phyloP scores from a whole-genome alignment of 2,329 filamentous ascomycete species.

The Hymenoscyphus repandus region DNA sequence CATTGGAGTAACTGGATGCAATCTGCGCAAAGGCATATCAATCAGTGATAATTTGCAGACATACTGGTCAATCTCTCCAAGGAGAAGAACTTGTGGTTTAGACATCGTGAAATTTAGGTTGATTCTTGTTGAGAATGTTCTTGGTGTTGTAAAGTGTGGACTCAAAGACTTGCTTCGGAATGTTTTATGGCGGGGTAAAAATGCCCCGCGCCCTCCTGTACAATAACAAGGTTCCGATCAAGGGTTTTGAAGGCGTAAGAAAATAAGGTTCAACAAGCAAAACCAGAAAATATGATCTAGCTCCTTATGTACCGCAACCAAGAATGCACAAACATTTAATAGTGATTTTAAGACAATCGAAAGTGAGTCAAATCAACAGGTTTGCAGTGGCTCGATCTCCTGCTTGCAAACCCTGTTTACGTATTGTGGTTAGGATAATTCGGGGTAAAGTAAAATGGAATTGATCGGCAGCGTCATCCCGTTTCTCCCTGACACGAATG shows the following conservation, averaged over 20 bases:
- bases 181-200: not conserved
- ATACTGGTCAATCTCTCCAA: constrained; percentile 61
- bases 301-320: too few species aligned
- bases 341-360: too few species aligned
- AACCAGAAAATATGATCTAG: too few species aligned
- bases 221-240: not conserved
- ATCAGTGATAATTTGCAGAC: constrained; percentile 29
- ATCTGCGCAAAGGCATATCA: not conserved
- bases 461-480: too few species aligned
- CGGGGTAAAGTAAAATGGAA: too few species aligned
- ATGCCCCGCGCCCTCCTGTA: not conserved
- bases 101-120: constrained; percentile 22
- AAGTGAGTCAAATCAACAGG: too few species aligned
- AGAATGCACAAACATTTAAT: too few species aligned
- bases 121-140: not conserved
- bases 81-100: constrained; percentile 55
- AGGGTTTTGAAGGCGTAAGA: not conserved
- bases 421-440: too few species aligned
- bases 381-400: too few species aligned
- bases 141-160: not conserved
- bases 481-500: too few species aligned
- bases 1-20: constrained; percentile 3
- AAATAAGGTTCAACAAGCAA: not conserved
- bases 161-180: not conserved
- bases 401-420: too few species aligned